These are phyloP conservation scores for Plasmodium knowlesi DNA, from an alignment of 169 alveolate species.

Conservation along the genomic window DNA sequence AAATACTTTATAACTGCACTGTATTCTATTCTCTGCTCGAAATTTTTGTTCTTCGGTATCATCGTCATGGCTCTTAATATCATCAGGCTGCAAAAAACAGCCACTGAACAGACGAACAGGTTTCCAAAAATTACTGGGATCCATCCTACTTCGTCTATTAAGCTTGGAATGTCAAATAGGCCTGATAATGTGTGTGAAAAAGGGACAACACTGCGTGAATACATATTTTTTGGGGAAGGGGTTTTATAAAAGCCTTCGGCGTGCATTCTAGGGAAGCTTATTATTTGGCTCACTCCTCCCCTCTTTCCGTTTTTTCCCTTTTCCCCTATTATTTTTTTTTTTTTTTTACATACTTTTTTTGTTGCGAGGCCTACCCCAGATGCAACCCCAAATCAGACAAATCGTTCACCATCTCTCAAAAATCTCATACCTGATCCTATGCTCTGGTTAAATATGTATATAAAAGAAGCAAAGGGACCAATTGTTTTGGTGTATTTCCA, in stretches of 20 bases:
- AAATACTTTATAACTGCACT: slow-evolving; percentile 83
- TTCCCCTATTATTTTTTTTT: neutral
- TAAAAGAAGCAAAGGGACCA: slow-evolving; percentile 83
- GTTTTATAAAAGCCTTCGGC: neutral
- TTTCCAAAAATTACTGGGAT: slow-evolving; percentile 79
- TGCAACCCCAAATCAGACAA: neutral
- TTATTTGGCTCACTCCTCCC: neutral
- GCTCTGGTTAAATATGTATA: slow-evolving; percentile 82
- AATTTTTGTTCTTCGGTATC: slow-evolving; percentile 83
- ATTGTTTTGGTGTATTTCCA: slow-evolving; percentile 86
- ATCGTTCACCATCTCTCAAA: neutral
- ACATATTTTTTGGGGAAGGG: neutral
- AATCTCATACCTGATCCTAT: slow-evolving; percentile 81
- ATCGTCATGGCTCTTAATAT: slow-evolving; percentile 83
- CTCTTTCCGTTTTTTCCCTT: neutral
- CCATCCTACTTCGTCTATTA: slow-evolving; percentile 83
- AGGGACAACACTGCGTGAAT: neutral
- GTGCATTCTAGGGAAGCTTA: neutral
- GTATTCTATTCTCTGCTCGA: slow-evolving; percentile 85
- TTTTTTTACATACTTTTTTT: neutral
- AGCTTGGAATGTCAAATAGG: slow-evolving; percentile 80
- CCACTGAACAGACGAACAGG: slow-evolving; percentile 75
- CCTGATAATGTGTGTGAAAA: slow-evolving; percentile 68
- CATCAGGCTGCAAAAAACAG: slow-evolving; percentile 83
- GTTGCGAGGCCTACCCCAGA: neutral